These are phyloP conservation scores for Gremmenia infestans DNA, from an alignment of 2,329 filamentous ascomycete genomes.

Conservation along the genomic window DNA sequence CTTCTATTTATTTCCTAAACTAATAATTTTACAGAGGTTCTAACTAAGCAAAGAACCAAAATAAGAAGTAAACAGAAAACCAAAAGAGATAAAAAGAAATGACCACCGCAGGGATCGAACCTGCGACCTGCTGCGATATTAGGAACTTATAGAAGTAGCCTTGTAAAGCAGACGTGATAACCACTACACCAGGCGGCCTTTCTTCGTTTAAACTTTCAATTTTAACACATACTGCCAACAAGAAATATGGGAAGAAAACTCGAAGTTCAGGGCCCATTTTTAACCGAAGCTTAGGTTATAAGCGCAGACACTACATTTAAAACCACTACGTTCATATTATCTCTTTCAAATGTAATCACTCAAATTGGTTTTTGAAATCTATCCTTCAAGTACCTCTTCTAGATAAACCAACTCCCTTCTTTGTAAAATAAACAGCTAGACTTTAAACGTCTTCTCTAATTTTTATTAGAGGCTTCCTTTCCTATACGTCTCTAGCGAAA, in stretches of 20 bases:
- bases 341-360: neutral
- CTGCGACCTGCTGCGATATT: conserved; percentile 28
- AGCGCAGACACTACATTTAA: neutral
- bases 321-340: neutral
- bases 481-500: too few relatives aligned
- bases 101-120: conserved; percentile 19
- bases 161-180: conserved; percentile 20
- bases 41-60: too few relatives aligned
- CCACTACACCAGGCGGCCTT: conserved; percentile 14
- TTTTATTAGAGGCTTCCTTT: too few relatives aligned
- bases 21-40: too few relatives aligned
- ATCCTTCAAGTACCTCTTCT: too few relatives aligned
- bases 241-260: neutral
- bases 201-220: neutral
- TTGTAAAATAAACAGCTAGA: too few relatives aligned
- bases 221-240: rapidly evolving
- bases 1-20: too few relatives aligned
- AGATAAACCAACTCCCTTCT: too few relatives aligned
- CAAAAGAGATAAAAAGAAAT: too few relatives aligned
- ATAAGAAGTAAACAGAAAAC: too few relatives aligned
- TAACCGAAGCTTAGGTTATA: neutral
- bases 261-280: neutral
- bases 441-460: too few relatives aligned
- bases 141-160: neutral
- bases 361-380: neutral